Conservation (phyloP, 305 asterid genomes). For the Rubia peregrina region DNA sequence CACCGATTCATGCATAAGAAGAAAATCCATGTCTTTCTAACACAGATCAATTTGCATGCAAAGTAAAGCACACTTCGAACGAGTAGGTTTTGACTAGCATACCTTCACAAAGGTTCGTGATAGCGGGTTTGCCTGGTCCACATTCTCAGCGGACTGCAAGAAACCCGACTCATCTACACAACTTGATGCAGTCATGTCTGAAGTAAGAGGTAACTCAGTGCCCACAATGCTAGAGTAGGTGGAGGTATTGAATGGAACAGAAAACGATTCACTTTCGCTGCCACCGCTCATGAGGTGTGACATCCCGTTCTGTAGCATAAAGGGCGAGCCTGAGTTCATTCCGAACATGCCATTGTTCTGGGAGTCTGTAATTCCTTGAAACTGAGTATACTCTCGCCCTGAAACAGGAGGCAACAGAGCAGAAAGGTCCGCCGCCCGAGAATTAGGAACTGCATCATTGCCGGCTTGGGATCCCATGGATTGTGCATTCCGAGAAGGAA, state of each 20-base stretch:
- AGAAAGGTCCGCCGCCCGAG: constrained; percentile 60
- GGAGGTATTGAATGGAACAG: constrained; percentile 52
- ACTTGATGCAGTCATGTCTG: constrained; percentile 73
- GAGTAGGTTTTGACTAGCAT: constrained; percentile 14
- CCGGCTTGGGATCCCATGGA: constrained; percentile 52
- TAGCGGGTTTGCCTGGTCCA: constrained; percentile 54
- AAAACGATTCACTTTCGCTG: constrained; percentile 42
- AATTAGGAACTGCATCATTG: constrained; percentile 39
- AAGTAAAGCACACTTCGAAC: background rate
- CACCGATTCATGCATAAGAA: background rate
- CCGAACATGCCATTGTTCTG: constrained; percentile 57
- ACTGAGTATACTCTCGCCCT: constrained; percentile 57
- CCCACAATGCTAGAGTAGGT: constrained; percentile 43
- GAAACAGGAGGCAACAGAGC: constrained; percentile 59
- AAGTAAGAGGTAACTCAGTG: constrained; percentile 49
- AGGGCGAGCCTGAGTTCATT: constrained; percentile 40
- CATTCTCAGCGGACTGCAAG: constrained; percentile 76
- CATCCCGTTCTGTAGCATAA: constrained; percentile 39
- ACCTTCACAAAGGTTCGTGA: constrained; percentile 88
- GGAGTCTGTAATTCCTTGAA: constrained; percentile 43
- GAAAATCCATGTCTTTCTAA: background rate
- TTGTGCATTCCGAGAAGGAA: constrained; percentile 46
- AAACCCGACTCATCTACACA: constrained; percentile 83
- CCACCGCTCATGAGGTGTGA: constrained; percentile 39
- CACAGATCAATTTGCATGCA: background rate